phyloP scores from a whole-genome alignment of 192 early-diverging fungal species.

The Entomortierella parvispora region DNA sequence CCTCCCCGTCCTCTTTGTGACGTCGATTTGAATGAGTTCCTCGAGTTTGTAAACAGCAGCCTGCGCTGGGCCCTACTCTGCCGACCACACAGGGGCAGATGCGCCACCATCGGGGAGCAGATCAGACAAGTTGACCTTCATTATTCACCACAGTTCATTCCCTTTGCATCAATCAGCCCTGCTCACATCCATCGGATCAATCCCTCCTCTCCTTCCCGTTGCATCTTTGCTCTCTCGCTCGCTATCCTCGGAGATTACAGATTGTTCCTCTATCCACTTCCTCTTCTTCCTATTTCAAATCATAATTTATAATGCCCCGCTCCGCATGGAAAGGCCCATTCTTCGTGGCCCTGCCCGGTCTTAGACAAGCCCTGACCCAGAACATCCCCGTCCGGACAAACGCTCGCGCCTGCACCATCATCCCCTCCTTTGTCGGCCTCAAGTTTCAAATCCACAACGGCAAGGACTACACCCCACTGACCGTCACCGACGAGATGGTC shows the following conservation, averaged over 20 bases:
- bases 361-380: slow-evolving; percentile 66
- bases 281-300: neutral
- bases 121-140: too few species aligned
- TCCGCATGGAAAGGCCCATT: slow-evolving; percentile 77
- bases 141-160: too few species aligned
- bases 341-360: slow-evolving; percentile 66
- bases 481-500: slow-evolving; percentile 92
- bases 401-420: slow-evolving; percentile 88
- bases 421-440: slow-evolving; percentile 89
- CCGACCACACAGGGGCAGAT: too few species aligned
- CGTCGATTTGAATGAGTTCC: neutral
- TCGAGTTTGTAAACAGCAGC: neutral
- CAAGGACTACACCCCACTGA: slow-evolving; percentile 85
- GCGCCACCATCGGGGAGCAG: too few species aligned
- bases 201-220: too few species aligned
- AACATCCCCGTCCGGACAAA: slow-evolving; percentile 75
- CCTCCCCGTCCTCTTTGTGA: too few species aligned
- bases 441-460: slow-evolving; percentile 96
- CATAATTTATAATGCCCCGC: slow-evolving; percentile 57
- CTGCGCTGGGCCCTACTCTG: too few species aligned
- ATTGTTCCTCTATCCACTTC: neutral
- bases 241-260: neutral
- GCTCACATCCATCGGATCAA: too few species aligned
- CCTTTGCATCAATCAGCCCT: too few species aligned
- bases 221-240: too few species aligned